Evolutionary conservation across 176 grass and related monocot species (phyloP), one percentile per base, ranked within the genome.

Genomic region (Triticum dicoccoides): DNA sequence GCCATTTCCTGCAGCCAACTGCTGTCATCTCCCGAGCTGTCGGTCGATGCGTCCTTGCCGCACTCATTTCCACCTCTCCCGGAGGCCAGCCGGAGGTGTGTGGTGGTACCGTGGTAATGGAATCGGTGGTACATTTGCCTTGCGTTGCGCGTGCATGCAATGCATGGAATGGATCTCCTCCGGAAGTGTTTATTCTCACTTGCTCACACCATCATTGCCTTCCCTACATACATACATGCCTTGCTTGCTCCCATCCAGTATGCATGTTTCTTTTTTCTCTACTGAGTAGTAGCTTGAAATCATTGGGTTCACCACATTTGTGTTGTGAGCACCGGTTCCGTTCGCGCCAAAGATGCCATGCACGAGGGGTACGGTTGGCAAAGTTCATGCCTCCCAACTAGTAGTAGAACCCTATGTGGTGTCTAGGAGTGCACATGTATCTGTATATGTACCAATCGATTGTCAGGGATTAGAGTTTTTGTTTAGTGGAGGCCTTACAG

Each of bases 131-230:
- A 59, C 54, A 0, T 59, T 9, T 59, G 54, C 41, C 18, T 66
- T 66, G 33, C 73, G 20, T 52, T 11, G 21, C 34, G 83, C 30
- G 18, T 72, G 84, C 75, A 29, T 59, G 54, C 54, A 59, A 20
- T 21, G 54, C 54, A 70, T 39, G 65, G 11, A 8, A 14, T 11
- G 14, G 67, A 67, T 30, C 59, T 8, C n/a, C 2, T 12, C 72
- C 27, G 12, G 42, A 75, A 45, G 44, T 25, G 83, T 67, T 84
- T 87, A 35, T 82, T 87, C 72, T 54, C 39, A 23, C 33, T 24
- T 1, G 11, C 39, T 88, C 79, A 82, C 86, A 24, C 80, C 51
- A 63, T 71, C 73, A 30, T 79, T 84, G 81, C 74, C 65, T 75
- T 4, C 73, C 45, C 42, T 7, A 54, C 54, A 59, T 21, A 54